Evolutionary conservation across 78 protist genomes (phyloP).

Genomic region (Emiliania huxleyi): DNA sequence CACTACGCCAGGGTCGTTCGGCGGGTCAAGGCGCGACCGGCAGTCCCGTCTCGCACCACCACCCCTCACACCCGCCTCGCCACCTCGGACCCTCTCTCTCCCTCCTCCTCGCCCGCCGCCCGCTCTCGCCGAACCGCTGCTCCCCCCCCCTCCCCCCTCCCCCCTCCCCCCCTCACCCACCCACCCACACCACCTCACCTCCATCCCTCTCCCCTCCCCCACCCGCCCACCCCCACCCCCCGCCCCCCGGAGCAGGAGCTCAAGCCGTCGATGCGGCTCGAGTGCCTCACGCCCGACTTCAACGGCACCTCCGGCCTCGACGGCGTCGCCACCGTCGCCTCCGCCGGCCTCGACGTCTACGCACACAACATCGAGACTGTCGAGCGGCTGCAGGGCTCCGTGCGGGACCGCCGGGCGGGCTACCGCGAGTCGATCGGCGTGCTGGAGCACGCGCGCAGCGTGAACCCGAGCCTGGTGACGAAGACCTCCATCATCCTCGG

Average conservation of each 20-base stretch:
- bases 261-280: neutral
- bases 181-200: no score
- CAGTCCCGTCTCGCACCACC: no score
- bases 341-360: conserved; percentile 77
- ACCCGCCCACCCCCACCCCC: no score
- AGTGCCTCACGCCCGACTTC: conserved; percentile 38
- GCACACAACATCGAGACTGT: conserved; percentile 87
- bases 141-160: neutral
- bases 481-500: conserved; percentile 63
- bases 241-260: neutral
- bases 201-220: no score
- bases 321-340: conserved; percentile 61
- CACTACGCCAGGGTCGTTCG: neutral
- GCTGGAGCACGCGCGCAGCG: conserved; percentile 60
- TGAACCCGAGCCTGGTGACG: conserved; percentile 52
- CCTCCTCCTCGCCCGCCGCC: no score
- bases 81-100: no score
- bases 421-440: conserved; percentile 75
- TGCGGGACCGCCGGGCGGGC: conserved; percentile 79
- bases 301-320: neutral
- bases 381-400: conserved; percentile 43
- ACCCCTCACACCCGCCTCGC: no score
- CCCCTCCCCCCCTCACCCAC: neutral
- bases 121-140: no score
- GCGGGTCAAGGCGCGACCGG: neutral